Evolutionary conservation across 257 asterid genomes (phyloP), one percentile per base, ranked within the genome.

Genomic region (Marsdenia floribunda): DNA sequence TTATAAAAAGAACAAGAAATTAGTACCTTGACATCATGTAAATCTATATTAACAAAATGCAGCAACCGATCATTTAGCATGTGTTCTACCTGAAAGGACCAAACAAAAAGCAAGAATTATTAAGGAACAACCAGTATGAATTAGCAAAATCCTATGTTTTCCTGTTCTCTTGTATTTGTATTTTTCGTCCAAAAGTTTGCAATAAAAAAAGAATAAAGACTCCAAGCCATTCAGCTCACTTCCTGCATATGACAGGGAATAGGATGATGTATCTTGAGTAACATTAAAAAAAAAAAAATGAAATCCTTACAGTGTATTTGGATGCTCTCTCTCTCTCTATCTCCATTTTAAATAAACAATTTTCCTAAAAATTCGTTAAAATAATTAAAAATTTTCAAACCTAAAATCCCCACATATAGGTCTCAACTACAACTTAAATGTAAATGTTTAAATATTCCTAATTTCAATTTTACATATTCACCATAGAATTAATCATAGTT

Each of bases 11-110:
- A n/a, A 72, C 12, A 58, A 18, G 33, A 40, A 76, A 70, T 19
- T 24, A 75, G 73, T 90, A 95, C 99, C 99, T 96, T 96, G 82
- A 96, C 99, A 72, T 91, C 97, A 67, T 84, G 97, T 85, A 93
- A 85, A 87, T 96, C 99, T 77, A 87, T 80, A 84, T 96, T 93
- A 79, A 93, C 98, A 84, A 91, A 88, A 81, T 95, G 98, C 83
- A 90, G 88, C 84, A 93, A 85, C 73, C 97, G 85, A 71, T 93
- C 99, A 80, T 96, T 93, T 80, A 96, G 90, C 84, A 90, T 81
- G 85, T 91, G 92, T 86, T 96, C 99, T 81, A 93, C 99, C 98
- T 96, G 89, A 79, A 87, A 67, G 72, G 47, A 26, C 22, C 73
- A 71, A 58, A 35, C 26, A 70, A 38, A 54, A 66, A 21, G 50